Percentiles rank a stretch among this genome's conserved stretches.
phyloP scores from a whole-genome alignment of 1,284 basidiomycete species.

The Golubevia pallescens region DNA sequence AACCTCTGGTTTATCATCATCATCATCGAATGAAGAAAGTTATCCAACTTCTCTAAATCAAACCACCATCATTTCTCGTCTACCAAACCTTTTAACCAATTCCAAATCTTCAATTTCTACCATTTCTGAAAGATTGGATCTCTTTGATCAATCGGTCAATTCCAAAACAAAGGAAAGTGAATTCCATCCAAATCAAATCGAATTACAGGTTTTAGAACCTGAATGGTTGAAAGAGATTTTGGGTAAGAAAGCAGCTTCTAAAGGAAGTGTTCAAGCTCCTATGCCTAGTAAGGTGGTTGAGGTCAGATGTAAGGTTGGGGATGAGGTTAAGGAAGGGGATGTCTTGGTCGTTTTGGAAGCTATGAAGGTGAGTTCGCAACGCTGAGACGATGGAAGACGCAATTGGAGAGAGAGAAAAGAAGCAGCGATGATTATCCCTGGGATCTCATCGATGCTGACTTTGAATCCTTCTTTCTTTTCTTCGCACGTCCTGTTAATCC shows the following conservation, averaged over 20 bases:
- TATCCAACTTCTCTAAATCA: not conserved
- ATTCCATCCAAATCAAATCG: slow-evolving; percentile 6
- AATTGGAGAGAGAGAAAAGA: not conserved
- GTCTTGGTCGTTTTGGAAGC: slow-evolving; percentile 84
- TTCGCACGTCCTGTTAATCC: not conserved
- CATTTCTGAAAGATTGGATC: slow-evolving; percentile 74
- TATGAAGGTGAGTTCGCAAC: slow-evolving; percentile 75
- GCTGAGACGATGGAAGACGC: not conserved
- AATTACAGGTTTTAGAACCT: slow-evolving; percentile 20
- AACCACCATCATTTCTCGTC: slow-evolving; percentile 41
- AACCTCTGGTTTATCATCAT: not conserved
- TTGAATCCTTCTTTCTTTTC: not conserved
- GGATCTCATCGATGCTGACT: not conserved
- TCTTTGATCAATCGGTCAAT: slow-evolving; percentile 67
- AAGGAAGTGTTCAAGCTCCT: slow-evolving; percentile 70
- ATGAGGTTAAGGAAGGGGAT: slow-evolving; percentile 79
- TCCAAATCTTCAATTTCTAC: slow-evolving; percentile 69
- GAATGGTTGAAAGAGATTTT: slow-evolving; percentile 19
- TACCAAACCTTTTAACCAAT: slow-evolving; percentile 69
- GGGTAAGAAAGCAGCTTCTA: slow-evolving; percentile 64
- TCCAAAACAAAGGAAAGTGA: not conserved
- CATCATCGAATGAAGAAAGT: not conserved
- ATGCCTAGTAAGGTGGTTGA: slow-evolving; percentile 90
- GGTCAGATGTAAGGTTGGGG: slow-evolving; percentile 77
- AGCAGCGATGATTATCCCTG: not conserved